Conservation (phyloP, 2,329 filamentous ascomycete genomes). For the Zalaria obscura region DNA sequence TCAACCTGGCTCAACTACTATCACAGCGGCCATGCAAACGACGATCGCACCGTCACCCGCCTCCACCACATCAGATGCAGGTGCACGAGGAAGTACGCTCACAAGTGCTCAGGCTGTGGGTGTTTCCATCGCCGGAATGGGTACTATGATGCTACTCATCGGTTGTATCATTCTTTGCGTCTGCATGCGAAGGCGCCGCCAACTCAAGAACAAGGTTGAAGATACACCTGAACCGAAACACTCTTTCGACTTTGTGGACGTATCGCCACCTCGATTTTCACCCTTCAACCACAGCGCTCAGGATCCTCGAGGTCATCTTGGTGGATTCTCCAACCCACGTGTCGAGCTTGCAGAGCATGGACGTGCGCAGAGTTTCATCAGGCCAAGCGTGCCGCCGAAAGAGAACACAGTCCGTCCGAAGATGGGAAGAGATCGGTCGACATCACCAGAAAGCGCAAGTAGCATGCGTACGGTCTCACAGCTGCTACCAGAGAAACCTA, state of each 20-base stretch:
- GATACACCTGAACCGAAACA: constrained; percentile 1
- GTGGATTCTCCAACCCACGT: constrained; percentile 3
- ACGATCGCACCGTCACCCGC: not conserved
- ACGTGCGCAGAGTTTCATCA: not conserved
- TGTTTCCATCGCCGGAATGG: constrained; percentile 15
- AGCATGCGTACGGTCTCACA: constrained; percentile 15
- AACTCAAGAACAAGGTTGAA: constrained; percentile 1
- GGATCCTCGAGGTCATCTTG: constrained; percentile 7
- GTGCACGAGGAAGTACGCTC: constrained; percentile 6
- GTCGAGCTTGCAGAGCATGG: constrained; percentile 5
- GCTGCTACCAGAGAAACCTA: constrained; percentile 18
- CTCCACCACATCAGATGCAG: not conserved
- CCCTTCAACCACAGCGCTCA: constrained; percentile 8
- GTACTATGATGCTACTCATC: constrained; percentile 10
- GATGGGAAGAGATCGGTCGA: not conserved
- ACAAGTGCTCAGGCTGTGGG: constrained; percentile 18
- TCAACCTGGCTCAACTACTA: not conserved
- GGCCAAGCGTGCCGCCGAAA: not conserved
- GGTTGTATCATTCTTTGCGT: constrained; percentile 9
- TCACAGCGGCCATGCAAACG: not conserved
- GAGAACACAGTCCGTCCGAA: not conserved
- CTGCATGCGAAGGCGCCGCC: constrained; percentile 2
- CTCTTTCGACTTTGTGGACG: constrained; percentile 20
- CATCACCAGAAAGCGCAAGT: constrained; percentile 10
- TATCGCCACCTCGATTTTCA: constrained; percentile 13